These are phyloP conservation scores for Ramaria sp. DNA, from an alignment of 768 basidiomycete genomes.

Conservation along the genomic window DNA sequence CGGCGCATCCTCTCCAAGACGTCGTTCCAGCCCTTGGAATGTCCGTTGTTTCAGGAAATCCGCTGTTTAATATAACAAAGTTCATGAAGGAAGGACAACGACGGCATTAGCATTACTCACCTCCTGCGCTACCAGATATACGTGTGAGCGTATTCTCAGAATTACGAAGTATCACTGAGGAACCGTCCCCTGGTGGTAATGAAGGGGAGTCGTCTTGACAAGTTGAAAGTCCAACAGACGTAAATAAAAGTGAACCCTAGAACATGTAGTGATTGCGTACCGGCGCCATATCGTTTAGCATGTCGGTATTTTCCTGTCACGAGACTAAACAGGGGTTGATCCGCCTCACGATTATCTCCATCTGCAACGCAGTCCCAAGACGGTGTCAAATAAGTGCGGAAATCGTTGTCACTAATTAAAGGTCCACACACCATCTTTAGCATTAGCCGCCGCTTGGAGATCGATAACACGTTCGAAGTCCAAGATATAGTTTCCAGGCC, in stretches of 20 bases:
- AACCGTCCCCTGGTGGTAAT: conserved; percentile 16
- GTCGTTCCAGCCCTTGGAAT: conserved; percentile 73
- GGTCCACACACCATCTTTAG: conserved; percentile 11
- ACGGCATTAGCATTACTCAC: conserved; percentile 25
- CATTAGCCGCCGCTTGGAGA: conserved; percentile 1
- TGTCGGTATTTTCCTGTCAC: conserved; percentile 80
- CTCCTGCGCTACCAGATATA: conserved; percentile 59
- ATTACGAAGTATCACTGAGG: conserved; percentile 49
- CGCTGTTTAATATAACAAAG: conserved; percentile 25
- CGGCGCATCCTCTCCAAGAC: conserved; percentile 69
- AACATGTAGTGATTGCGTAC: conserved; percentile 14
- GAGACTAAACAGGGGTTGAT: conserved; percentile 76
- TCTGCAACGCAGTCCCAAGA: not conserved
- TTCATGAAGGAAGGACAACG: not conserved
- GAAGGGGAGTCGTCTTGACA: not conserved
- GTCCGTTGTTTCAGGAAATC: conserved; percentile 63
- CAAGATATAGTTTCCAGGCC: conserved; percentile 71
- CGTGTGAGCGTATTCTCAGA: conserved; percentile 47
- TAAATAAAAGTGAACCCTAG: not conserved
- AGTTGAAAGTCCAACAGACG: not conserved
- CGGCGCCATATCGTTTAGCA: conserved; percentile 50
- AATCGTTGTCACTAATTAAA: not conserved
- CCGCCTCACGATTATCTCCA: conserved; percentile 34
- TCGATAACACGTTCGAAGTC: conserved; percentile 56
- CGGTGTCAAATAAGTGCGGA: not conserved